Conservation (phyloP, 1,139 yeast species). For the Entelexis paramagnoliae region DNA sequence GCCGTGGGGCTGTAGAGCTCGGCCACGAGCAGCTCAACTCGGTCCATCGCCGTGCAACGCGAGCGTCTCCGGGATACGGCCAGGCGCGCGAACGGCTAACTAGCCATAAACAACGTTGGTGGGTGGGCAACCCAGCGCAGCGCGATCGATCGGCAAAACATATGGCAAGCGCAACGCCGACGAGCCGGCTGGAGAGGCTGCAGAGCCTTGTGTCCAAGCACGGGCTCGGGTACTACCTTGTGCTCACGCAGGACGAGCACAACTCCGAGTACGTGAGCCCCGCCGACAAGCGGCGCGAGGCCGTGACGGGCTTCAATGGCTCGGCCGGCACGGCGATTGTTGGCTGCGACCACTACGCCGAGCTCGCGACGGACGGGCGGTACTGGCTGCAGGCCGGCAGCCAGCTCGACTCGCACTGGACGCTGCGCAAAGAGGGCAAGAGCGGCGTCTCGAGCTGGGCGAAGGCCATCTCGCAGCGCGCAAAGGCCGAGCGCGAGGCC, state of each 20-base stretch:
- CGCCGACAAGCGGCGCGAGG: constrained; percentile 73
- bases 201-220: constrained; percentile 55
- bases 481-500: constrained; percentile 30
- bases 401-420: constrained; percentile 80
- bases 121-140: background rate
- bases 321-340: constrained; percentile 90
- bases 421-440: constrained; percentile 67
- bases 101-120: no score
- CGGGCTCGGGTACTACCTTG: constrained; percentile 64
- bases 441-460: constrained; percentile 75
- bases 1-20: constrained; percentile 18
- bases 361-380: constrained; percentile 87
- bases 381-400: constrained; percentile 84
- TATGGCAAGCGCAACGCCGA: background rate
- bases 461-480: constrained; percentile 54
- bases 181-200: constrained; percentile 27
- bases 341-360: constrained; percentile 55
- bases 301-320: constrained; percentile 77
- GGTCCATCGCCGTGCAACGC: constrained; percentile 9
- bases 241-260: constrained; percentile 91
- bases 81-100: background rate
- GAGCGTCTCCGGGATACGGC: background rate
- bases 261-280: constrained; percentile 80
- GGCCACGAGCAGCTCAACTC: constrained; percentile 19
- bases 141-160: background rate